Conservation (phyloP, 805 yeast genomes). For the Zygotorulaspora danielsina region DNA sequence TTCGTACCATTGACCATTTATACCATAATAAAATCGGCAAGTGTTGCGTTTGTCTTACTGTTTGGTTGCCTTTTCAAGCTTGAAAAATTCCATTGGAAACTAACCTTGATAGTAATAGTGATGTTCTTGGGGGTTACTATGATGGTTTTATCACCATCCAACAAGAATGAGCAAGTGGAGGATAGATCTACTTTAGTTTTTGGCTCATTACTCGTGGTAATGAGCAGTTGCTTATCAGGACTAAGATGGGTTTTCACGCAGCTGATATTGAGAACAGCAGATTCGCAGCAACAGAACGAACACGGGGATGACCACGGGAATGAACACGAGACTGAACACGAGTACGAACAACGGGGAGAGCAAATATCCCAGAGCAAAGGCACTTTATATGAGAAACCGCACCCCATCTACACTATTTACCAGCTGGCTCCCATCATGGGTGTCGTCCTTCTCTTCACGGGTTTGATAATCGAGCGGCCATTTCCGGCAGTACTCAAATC, state of each 20-base stretch:
- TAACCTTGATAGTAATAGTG: conserved; percentile 62
- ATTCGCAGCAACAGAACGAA: conserved; percentile 12
- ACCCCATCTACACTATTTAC: conserved; percentile 80
- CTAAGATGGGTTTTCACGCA: conserved; percentile 95
- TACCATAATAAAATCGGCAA: conserved; percentile 89
- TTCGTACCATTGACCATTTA: conserved; percentile 78
- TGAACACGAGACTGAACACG: too few relatives aligned
- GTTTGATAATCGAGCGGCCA: conserved; percentile 64
- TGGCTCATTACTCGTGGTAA: conserved; percentile 72
- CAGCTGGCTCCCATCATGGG: conserved; percentile 86
- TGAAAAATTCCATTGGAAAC: conserved; percentile 66
- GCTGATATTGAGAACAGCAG: conserved; percentile 57
- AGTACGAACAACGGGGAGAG: conserved; percentile 14
- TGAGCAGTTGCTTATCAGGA: conserved; percentile 80
- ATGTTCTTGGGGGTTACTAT: conserved; percentile 82
- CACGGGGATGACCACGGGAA: too few relatives aligned
- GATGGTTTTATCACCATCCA: conserved; percentile 65
- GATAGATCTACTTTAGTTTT: conserved; percentile 30
- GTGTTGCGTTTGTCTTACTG: conserved; percentile 79
- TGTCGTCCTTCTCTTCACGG: conserved; percentile 53
- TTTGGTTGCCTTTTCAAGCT: conserved; percentile 81
- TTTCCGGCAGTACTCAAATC: conserved; percentile 27
- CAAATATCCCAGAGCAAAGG: conserved; percentile 3
- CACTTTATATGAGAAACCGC: conserved; percentile 36
- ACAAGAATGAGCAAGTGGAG: conserved; percentile 16